Base-by-base conservation (phyloP, 441 rosid genomes). In the Dalechampia spathulata region DNA sequence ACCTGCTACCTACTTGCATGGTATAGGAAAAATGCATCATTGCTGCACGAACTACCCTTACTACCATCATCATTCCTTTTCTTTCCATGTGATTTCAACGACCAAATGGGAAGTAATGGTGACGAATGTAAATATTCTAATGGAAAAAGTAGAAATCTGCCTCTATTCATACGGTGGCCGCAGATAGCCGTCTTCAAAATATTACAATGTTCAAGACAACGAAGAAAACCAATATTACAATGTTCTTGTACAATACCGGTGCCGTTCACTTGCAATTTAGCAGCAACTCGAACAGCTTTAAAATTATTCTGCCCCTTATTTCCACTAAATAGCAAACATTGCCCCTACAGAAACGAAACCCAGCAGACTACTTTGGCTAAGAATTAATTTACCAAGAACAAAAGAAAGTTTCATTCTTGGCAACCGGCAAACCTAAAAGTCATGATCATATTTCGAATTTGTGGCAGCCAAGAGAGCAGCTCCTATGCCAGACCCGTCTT, bases 401-500 rank as follows among this genome's bases (percentile, higher is more conserved):
- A 5, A 17, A 58, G 51, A 8, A 25, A 39, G 14, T 30, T 30
- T 15, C 36, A 21, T 11, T 41, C 32, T 19, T 21, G 52, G 27
- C 48, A 34, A 55, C 30, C 37, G 10, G 49, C 55, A 13, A 56
- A 23, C 36, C 68, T 75, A 75, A 52, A 47, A 65, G 22, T 76
- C 66, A 44, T 74, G 79, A 49, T 64, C 78, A 46, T 81, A 85
- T 69, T 57, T 82, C 16, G 95, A 86, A 77, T 86, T 87, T 41
- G 90, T 66, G 7, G 96, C 88, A 45, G 96, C 96, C 79, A 87
- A 61, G 32, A 87, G 81, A 52, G 96, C 93, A 53, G 95, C 96
- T 26, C 96, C 98, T 1, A 87, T 79, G 4, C 96, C 98, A 16
- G 98, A 87, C 7, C 93, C 87, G 6, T 88, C 95, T 78, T 87